phyloP scores from a whole-genome alignment of 2,329 filamentous ascomycete genomes.

The Sporothrix humicola region DNA sequence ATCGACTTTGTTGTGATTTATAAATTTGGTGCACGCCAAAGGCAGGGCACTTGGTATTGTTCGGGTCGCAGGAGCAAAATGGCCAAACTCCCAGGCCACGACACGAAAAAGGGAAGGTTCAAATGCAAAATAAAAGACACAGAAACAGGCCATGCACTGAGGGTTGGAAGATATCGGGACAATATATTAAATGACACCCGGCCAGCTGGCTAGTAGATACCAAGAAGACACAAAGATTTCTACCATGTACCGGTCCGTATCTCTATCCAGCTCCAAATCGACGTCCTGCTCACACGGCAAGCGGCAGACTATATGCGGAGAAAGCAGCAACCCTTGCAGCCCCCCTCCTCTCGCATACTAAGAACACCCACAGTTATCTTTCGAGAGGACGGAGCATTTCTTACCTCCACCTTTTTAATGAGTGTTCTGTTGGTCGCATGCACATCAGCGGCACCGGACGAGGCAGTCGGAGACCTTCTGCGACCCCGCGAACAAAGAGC shows the following conservation, averaged over 20 bases:
- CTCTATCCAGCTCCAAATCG: background rate
- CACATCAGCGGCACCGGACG: background rate
- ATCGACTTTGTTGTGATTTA: no score
- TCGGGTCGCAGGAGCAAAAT: background rate
- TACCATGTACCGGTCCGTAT: background rate
- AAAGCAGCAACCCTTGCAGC: constrained; percentile 3
- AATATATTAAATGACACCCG: constrained; percentile 3
- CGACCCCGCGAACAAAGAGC: constrained; percentile 13
- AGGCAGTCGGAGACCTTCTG: background rate
- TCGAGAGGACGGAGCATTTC: background rate
- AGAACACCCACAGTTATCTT: background rate
- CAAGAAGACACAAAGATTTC: background rate
- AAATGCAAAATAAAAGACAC: background rate
- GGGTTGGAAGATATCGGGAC: background rate
- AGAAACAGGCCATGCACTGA: background rate
- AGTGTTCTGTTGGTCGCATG: background rate
- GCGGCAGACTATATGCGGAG: constrained; percentile 2
- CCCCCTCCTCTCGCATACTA: background rate
- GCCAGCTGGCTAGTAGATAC: background rate
- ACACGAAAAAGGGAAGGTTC: no score
- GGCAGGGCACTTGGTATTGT: no score
- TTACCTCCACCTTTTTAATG: no score
- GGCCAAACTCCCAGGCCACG: background rate
- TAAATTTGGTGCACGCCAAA: background rate
- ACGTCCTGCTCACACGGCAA: background rate